Evolutionary conservation across 2,329 filamentous ascomycete species (phyloP).

Genomic region (Aspergillus carbonarius): DNA sequence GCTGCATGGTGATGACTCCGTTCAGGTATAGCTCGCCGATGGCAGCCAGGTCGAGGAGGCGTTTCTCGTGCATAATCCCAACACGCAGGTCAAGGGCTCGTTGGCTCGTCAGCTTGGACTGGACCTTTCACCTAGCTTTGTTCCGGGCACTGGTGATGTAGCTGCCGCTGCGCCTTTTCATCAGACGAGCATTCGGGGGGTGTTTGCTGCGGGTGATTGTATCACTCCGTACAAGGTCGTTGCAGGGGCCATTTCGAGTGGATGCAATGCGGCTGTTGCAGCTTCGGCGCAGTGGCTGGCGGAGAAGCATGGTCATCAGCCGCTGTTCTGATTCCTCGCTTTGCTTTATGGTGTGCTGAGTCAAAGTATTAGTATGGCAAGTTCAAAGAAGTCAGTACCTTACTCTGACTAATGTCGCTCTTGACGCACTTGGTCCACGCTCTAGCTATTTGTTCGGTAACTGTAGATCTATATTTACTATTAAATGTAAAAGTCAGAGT

Average conservation of each 20-base stretch:
- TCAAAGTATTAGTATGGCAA: too few species aligned
- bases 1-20: neutral
- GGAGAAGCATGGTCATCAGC: neutral
- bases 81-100: neutral
- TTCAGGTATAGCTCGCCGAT: neutral
- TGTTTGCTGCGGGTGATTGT: slow-evolving; percentile 57
- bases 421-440: too few species aligned
- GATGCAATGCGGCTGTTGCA: neutral
- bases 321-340: neutral
- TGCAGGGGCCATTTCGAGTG: slow-evolving; percentile 10
- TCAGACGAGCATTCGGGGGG: slow-evolving; percentile 50
- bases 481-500: too few species aligned
- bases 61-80: slow-evolving; percentile 4
- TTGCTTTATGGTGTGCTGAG: neutral
- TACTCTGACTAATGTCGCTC: too few species aligned
- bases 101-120: slow-evolving; percentile 1
- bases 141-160: neutral
- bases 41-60: neutral
- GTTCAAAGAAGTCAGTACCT: too few species aligned
- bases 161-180: neutral
- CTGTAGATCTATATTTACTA: too few species aligned
- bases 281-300: neutral
- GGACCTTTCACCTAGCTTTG: neutral
- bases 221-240: slow-evolving; percentile 22
- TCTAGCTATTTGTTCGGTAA: too few species aligned